A percentile compares a stretch with the other conserved stretches of the same genome.
Conservation (phyloP, 345 rosid species). For the Triadica sebifera region DNA sequence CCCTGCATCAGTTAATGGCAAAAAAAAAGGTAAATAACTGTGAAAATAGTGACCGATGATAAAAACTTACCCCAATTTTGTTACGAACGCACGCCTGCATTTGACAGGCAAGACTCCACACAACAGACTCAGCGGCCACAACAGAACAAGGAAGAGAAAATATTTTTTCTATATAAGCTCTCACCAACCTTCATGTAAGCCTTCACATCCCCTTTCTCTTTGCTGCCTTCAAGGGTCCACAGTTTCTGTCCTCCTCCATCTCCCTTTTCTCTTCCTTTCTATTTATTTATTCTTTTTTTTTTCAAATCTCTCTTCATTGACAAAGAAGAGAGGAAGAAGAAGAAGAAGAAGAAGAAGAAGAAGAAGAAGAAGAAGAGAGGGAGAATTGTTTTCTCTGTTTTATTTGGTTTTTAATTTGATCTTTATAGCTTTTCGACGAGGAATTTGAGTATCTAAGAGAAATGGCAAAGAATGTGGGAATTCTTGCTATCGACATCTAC, state of each 20-base stretch:
- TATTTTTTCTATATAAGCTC: not conserved
- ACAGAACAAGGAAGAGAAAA: not conserved
- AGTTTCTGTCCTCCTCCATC: not conserved
- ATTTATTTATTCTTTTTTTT: not conserved
- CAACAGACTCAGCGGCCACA: no score
- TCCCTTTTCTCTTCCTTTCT: not conserved
- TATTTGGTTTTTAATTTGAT: not conserved
- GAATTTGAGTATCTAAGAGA: not conserved
- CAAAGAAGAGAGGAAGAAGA: not conserved
- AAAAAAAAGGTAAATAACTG: not conserved
- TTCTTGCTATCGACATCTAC: constrained; percentile 91
- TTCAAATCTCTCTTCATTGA: not conserved
- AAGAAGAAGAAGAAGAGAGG: not conserved
- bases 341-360: not conserved
- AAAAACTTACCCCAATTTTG: not conserved
- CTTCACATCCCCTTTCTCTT: not conserved
- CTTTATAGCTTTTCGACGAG: not conserved
- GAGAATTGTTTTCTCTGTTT: not conserved
- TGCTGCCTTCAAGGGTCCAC: not conserved
- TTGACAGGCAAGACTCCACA: not conserved
- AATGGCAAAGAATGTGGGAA: constrained; percentile 98
- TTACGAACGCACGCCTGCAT: no score
- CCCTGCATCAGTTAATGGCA: not conserved
- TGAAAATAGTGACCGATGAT: not conserved
- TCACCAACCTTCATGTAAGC: constrained; percentile 3